Evolutionary conservation across 1,139 yeast genomes (phyloP).

Genomic region (Blastobotrys illinoisensis): DNA sequence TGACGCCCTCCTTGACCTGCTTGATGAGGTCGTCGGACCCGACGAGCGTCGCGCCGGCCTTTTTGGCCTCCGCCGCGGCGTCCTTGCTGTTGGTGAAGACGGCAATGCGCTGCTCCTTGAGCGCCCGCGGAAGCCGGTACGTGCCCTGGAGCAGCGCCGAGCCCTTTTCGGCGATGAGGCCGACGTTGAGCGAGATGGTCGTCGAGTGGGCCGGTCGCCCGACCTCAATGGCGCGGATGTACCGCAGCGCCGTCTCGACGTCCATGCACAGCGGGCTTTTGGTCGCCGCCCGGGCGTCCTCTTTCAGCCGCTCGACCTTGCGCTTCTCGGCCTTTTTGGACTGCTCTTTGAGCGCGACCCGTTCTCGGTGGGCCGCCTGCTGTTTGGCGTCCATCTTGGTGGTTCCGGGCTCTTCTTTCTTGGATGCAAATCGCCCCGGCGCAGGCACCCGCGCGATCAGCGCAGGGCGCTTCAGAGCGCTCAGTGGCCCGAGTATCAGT

Average conservation of each 20-base stretch:
- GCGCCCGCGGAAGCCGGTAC: slow-evolving; percentile 70
- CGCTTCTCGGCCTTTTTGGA: slow-evolving; percentile 23
- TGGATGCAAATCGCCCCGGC: slow-evolving; percentile 9
- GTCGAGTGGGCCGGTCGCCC: slow-evolving; percentile 70
- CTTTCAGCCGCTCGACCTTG: slow-evolving; percentile 15
- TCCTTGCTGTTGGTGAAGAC: slow-evolving; percentile 61
- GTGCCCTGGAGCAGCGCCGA: slow-evolving; percentile 69
- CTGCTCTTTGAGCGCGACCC: slow-evolving; percentile 23
- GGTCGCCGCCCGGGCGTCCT: slow-evolving; percentile 20
- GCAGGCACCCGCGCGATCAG: background rate
- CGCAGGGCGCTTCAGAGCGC: background rate
- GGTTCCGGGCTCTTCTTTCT: slow-evolving; percentile 7
- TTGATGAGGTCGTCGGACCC: slow-evolving; percentile 75
- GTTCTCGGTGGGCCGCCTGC: slow-evolving; percentile 30
- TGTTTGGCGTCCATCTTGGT: slow-evolving; percentile 31
- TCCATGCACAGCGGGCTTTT: slow-evolving; percentile 60
- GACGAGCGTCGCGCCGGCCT: slow-evolving; percentile 52
- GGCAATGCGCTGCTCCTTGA: slow-evolving; percentile 55
- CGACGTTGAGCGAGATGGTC: slow-evolving; percentile 60
- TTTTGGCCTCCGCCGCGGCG: slow-evolving; percentile 47
- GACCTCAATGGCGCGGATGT: slow-evolving; percentile 82
- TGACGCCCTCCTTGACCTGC: slow-evolving; percentile 51
- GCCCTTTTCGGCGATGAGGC: slow-evolving; percentile 74
- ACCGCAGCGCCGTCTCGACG: slow-evolving; percentile 66
- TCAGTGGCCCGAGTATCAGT: background rate